Evolutionary conservation across 805 yeast genomes (phyloP), one percentile per base, ranked within the genome.

Genomic region (Ogataea pilisensis): DNA sequence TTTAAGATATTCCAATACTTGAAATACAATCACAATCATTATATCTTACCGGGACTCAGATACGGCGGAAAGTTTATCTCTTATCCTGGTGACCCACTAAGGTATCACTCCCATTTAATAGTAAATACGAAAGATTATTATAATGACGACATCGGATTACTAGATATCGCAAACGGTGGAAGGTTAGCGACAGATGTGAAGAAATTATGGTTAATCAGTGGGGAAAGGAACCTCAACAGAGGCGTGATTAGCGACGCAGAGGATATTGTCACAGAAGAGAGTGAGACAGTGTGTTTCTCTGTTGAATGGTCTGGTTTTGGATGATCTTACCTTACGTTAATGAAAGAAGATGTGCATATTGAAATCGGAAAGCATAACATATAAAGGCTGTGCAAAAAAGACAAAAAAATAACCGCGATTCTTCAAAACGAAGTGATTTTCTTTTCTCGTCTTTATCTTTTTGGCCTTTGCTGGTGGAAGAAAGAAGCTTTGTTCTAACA

Each of bases 301-400:
- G 68, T 91, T 2, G 96, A 91, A 63, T 91, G 99, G 99, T 89
- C 98, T 0, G 97, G 96, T 0, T 91, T 91, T 65, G 97, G 96
- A 42, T 88, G 60, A 48, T 21, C 14, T 27, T 11, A n/a, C n/a
- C n/a, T n/a, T n/a, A n/a, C n/a, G n/a, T n/a, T n/a, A n/a, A n/a
- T n/a, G 26, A 22, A 22, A 22, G 26, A 22, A n/a, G n/a, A n/a
- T n/a, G n/a, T n/a, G n/a, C n/a, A n/a, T n/a, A n/a, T n/a, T n/a
- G n/a, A n/a, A n/a, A n/a, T n/a, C n/a, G n/a, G n/a, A n/a, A n/a
- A n/a, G n/a, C n/a, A n/a, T n/a, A n/a, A n/a, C n/a, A n/a, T n/a
- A n/a, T n/a, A n/a, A n/a, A 11, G 26, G 26, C 26, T 22, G 26
- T 22, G 26, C 26, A 22, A n/a, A n/a, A n/a, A n/a, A n/a, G n/a